A percentile compares a stretch with the other conserved stretches of the same genome.
phyloP scores from a whole-genome alignment of 2,329 filamentous ascomycete species.

The Emergomyces pasteurianus region DNA sequence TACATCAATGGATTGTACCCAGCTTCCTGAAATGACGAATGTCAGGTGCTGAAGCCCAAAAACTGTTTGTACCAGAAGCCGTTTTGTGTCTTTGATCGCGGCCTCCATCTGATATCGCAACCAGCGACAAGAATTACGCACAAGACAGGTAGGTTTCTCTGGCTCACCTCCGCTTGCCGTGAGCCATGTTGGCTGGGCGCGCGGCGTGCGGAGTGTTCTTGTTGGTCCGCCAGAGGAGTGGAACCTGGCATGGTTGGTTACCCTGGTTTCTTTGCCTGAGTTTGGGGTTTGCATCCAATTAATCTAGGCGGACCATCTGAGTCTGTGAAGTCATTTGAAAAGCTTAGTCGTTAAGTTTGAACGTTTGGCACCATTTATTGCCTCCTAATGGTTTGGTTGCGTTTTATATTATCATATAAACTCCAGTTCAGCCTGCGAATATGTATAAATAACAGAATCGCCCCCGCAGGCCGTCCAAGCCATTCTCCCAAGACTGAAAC shows the following conservation, averaged over 20 bases:
- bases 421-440: not conserved
- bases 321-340: not conserved
- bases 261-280: not conserved
- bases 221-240: not conserved
- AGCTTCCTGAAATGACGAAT: not conserved
- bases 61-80: not conserved
- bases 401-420: not conserved
- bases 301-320: not conserved
- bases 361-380: not conserved
- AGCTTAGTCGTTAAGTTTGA: not conserved
- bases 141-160: too few relatives aligned
- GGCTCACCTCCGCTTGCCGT: too few relatives aligned
- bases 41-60: not conserved
- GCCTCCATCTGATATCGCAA: too few relatives aligned
- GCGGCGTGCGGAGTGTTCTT: not conserved
- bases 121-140: too few relatives aligned
- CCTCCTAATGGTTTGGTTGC: not conserved
- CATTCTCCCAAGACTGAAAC: not conserved
- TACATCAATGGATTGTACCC: not conserved
- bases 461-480: not conserved
- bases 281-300: not conserved
- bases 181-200: too few relatives aligned
- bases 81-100: too few relatives aligned
- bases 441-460: not conserved
- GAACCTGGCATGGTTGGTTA: not conserved